Evolutionary conservation across 768 basidiomycete genomes (phyloP).

Genomic region (Pleurotus giganteus): DNA sequence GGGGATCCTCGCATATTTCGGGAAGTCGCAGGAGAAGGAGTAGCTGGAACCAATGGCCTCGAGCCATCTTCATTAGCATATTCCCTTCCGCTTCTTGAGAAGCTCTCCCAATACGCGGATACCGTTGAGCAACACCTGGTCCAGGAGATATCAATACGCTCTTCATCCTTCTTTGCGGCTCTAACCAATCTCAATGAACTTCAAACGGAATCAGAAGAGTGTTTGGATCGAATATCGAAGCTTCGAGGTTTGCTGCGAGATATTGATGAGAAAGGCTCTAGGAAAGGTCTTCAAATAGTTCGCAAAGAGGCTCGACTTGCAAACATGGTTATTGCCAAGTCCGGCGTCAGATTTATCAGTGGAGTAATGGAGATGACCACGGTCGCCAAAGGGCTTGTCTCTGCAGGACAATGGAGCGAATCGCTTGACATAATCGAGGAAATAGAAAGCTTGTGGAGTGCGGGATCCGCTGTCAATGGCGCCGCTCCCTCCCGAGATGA

Average conservation of each 20-base stretch:
- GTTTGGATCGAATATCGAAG: constrained; percentile 70
- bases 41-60: constrained; percentile 30
- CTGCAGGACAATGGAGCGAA: constrained; percentile 84
- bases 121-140: constrained; percentile 93
- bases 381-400: constrained; percentile 71
- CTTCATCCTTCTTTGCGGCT: constrained; percentile 94
- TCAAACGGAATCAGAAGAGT: constrained; percentile 83
- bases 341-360: constrained; percentile 61
- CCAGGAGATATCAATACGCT: constrained; percentile 86
- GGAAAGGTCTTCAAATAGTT: constrained; percentile 77
- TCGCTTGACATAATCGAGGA: constrained; percentile 76
- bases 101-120: constrained; percentile 89
- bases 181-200: constrained; percentile 92
- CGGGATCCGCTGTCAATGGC: constrained; percentile 2
- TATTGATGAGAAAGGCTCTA: constrained; percentile 75
- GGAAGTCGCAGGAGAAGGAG: constrained; percentile 65
- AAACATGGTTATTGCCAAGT: constrained; percentile 57
- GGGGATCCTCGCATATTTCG: constrained; percentile 76
- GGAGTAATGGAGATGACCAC: constrained; percentile 77
- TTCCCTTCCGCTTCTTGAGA: constrained; percentile 78
- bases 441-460: constrained; percentile 58
- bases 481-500: constrained; percentile 6
- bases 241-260: constrained; percentile 71
- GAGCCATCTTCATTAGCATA: constrained; percentile 66
- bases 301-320: constrained; percentile 58